phyloP scores from a whole-genome alignment of 202 grass and related monocot species.

The Setaria viridis region DNA sequence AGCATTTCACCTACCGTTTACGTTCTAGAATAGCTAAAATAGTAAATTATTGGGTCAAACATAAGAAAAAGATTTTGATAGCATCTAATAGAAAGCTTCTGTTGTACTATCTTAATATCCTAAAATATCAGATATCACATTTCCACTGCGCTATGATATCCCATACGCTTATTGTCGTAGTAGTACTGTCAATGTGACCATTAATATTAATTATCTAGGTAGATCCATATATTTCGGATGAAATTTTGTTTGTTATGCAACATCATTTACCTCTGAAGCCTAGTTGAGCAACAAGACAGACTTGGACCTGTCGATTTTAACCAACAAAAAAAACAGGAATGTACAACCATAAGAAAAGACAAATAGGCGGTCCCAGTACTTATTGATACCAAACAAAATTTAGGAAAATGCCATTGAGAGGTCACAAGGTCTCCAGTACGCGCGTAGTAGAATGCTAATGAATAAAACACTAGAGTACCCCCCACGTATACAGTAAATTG shows the following conservation, averaged over 20 bases:
- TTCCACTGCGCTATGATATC: not conserved
- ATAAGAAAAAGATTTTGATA: not conserved
- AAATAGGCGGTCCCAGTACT: conserved; percentile 37
- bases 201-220: not conserved
- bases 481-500: not conserved
- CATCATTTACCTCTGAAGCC: not conserved
- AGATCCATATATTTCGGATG: not conserved
- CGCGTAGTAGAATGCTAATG: not conserved
- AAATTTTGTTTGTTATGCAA: not conserved
- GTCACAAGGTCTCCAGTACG: conserved; percentile 10
- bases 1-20: not conserved
- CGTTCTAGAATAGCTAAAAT: not conserved
- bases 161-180: not conserved
- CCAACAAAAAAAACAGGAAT: not conserved
- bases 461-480: not conserved
- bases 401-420: not conserved
- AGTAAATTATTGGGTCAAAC: too few relatives aligned
- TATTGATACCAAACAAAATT: conserved; percentile 16
- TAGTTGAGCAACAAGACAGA: conserved; percentile 6
- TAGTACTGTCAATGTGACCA: not conserved
- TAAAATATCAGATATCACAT: not conserved
- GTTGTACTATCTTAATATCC: not conserved
- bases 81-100: not conserved
- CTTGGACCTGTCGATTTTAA: not conserved
- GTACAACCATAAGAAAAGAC: conserved; percentile 13